Base-by-base conservation (phyloP, 2,329 filamentous ascomycete genomes). In the Macroventuria anomochaeta region DNA sequence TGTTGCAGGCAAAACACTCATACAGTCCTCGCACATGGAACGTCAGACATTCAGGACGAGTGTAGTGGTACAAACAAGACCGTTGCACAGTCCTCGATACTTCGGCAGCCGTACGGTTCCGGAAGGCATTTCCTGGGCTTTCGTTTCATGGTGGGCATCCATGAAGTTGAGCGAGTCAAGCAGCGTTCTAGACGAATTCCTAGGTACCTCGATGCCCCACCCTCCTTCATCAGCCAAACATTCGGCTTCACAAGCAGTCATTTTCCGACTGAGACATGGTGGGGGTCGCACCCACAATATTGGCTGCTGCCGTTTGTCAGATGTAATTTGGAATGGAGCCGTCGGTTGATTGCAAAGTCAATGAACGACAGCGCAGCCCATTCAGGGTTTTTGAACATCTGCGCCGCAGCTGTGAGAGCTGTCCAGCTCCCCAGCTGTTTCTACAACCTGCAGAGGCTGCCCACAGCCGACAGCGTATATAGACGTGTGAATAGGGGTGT, bases 101-200 rank as follows among this genome's bases (percentile, higher is more conserved):
- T 55, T 46, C 55, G 51, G 58, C 47, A 56, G 47, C 49, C 51
- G 48, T 52, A 23, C 41, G 42, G 51, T 55, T 52, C 57, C 46
- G 57, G 53, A 44, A 58, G 55, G 49, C 41, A 58, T 37, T 31
- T 53, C 48, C 62, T 48, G 57, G 46, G 42, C 41, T 44, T 34
- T 51, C 53, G 55, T 59, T 60, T 58, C 59, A 61, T 51, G 52
- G 58, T 51, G 52, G 53, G 43, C 41, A 41, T 38, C 43, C 50
- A 48, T 47, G 39, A 57, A 57, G 48, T 41, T 43, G 37, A 51
- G 46, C 63, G 64, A 67, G 63, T 65, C 64, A 65, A 55, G 46
- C 52, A 53, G 46, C 42, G 56, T 62, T 67, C 64, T 65, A 61
- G 64, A 65, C 50, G 53, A 46, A 46, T 44, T 43, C 28, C 43